phyloP scores from a whole-genome alignment of 1,284 basidiomycete genomes.

The Ustilago nuda region DNA sequence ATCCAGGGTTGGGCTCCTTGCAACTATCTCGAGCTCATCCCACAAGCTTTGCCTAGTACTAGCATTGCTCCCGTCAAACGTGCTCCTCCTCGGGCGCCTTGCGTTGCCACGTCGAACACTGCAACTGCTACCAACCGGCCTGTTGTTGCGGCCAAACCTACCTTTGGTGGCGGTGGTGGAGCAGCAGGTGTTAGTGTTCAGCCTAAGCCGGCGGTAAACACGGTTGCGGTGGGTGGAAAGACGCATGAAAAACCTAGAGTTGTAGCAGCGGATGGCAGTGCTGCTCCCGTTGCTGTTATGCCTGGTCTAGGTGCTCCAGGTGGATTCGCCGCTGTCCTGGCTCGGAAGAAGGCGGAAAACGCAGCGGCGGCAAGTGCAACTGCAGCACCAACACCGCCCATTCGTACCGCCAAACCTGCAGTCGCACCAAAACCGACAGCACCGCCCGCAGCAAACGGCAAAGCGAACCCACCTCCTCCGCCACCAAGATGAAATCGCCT shows the following conservation, averaged over 20 bases:
- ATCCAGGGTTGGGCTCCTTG: constrained; percentile 93
- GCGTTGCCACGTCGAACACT: constrained; percentile 51
- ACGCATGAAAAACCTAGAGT: constrained; percentile 62
- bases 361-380: constrained; percentile 45
- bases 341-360: constrained; percentile 69
- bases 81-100: constrained; percentile 70
- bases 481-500: constrained; percentile 26
- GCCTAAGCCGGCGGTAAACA: constrained; percentile 70
- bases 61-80: constrained; percentile 62
- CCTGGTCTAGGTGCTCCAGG: constrained; percentile 70
- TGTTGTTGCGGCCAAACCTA: constrained; percentile 49
- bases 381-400: constrained; percentile 25
- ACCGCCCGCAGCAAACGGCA: constrained; percentile 30
- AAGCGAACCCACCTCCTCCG: constrained; percentile 53
- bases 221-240: constrained; percentile 69
- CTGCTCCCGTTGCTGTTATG: constrained; percentile 70
- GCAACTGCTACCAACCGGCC: constrained; percentile 31
- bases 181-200: constrained; percentile 65
- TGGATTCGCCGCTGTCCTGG: constrained; percentile 70
- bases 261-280: constrained; percentile 63
- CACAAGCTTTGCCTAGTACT: constrained; percentile 76
- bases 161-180: constrained; percentile 34
- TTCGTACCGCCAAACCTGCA: constrained; percentile 30
- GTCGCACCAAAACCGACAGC: constrained; percentile 52
- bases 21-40: constrained; percentile 80